Evolutionary conservation across 345 rosid species (phyloP).

Genomic region (Sonneratia alba): DNA sequence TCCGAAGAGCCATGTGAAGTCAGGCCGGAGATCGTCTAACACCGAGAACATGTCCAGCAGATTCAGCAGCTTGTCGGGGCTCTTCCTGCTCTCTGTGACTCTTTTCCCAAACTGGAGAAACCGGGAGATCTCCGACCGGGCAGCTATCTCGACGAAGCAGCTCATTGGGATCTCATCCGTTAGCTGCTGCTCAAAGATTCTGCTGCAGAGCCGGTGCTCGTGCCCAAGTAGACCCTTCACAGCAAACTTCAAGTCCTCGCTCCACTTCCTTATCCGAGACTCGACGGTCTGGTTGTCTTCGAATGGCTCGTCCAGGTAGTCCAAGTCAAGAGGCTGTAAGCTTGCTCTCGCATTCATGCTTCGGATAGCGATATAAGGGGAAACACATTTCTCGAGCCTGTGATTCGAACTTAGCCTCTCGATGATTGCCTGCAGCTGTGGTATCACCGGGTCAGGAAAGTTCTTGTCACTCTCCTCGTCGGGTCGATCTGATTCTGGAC

Average conservation of each 20-base stretch:
- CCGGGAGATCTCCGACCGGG: slow-evolving; percentile 32
- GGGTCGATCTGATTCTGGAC: slow-evolving; percentile 3
- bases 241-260: slow-evolving; percentile 38
- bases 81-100: slow-evolving; percentile 46
- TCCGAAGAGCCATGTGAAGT: slow-evolving; percentile 57
- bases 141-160: slow-evolving; percentile 52
- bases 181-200: slow-evolving; percentile 27
- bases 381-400: slow-evolving; percentile 28
- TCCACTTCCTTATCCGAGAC: slow-evolving; percentile 39
- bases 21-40: slow-evolving; percentile 44
- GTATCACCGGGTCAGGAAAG: slow-evolving; percentile 16
- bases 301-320: slow-evolving; percentile 38
- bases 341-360: slow-evolving; percentile 23
- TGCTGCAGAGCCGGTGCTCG: slow-evolving; percentile 42
- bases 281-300: slow-evolving; percentile 41
- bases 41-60: slow-evolving; percentile 50
- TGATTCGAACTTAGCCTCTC: slow-evolving; percentile 26
- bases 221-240: slow-evolving; percentile 35
- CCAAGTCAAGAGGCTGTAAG: slow-evolving; percentile 31
- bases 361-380: slow-evolving; percentile 31
- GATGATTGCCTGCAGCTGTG: slow-evolving; percentile 40
- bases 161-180: slow-evolving; percentile 17
- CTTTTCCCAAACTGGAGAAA: slow-evolving; percentile 49
- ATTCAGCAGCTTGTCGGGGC: slow-evolving; percentile 55
- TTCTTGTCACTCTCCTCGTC: slow-evolving; percentile 7